Base-by-base conservation (phyloP, 768 basidiomycete genomes). In the Albatrellus ellisii region DNA sequence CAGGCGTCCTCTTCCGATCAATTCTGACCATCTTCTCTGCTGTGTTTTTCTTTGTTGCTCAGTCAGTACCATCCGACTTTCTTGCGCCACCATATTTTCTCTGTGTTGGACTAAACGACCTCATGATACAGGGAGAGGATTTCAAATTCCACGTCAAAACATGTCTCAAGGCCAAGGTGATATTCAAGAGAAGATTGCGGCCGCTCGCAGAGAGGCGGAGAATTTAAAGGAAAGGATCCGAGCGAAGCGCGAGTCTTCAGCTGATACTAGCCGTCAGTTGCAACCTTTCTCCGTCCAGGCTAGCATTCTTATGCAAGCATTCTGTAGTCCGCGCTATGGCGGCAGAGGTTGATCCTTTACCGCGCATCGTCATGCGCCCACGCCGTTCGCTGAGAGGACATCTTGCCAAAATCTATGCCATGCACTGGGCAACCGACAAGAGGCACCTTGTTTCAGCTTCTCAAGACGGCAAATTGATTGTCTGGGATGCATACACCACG, bases 401-500 rank as follows among this genome's bases (percentile, higher is more conserved):
- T 64, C 78, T 99, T 40, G 94, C 94, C 47, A 99, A 99, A 72
- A 98, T 99, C 57, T 99, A 99, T 61, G 94, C 94, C 36, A 95
- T 99, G 87, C 95, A 99, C 62, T 99, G 95, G 95, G 85, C 94
- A 26, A 79, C 85, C 40, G 94, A 99, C 69, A 77, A 90, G 56
- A 74, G 95, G 54, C 94, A 99, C 68, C 77, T 99, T 46, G 94
- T 99, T 26, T 98, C 95, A 12, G 94, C 94, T n/a, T 98, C 94
- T 2, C 94, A 99, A 60, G 94, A 99, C 58, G 94, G 94, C 41
- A 99, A 99, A 63, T 76, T 99, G 45, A 98, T 99, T 58, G 94
- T 99, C 41, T 99, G 94, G 94, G 94, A 99, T 62, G 94, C 94
- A 39, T 98, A 98, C 64, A 98, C 94, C n/a, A 95, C 92, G 45